Conservation (phyloP, 768 basidiomycete species). For the Trametes cubensis region DNA sequence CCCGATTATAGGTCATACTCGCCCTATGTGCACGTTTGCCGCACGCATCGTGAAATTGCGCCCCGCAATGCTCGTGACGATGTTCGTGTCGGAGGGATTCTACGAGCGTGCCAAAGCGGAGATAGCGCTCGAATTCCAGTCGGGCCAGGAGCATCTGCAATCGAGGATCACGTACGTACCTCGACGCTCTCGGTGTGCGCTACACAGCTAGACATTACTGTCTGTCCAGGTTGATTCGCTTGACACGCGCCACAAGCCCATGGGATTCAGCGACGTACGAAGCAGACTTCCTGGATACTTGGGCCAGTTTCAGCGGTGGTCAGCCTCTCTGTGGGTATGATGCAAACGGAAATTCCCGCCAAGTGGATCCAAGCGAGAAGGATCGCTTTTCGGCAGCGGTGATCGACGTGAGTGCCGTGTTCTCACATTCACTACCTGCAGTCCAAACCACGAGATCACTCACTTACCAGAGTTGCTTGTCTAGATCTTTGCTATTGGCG, state of each 20-base stretch:
- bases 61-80: background rate
- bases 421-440: no score
- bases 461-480: no score
- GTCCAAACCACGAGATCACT: no score
- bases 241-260: background rate
- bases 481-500: constrained; percentile 3
- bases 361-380: background rate
- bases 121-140: background rate
- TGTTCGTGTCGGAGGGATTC: background rate
- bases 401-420: background rate
- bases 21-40: background rate
- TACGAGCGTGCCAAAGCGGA: background rate
- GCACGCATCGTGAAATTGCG: background rate
- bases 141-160: background rate
- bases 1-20: background rate
- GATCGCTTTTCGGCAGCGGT: background rate
- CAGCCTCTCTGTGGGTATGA: background rate
- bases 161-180: background rate
- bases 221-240: background rate
- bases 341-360: background rate
- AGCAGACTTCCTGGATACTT: background rate
- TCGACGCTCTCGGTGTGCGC: background rate
- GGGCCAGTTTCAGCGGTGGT: background rate
- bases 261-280: background rate
- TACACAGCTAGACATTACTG: background rate